Conservation (phyloP, 2,329 filamentous ascomycete genomes). For the Calcarisporium arbuscula region DNA sequence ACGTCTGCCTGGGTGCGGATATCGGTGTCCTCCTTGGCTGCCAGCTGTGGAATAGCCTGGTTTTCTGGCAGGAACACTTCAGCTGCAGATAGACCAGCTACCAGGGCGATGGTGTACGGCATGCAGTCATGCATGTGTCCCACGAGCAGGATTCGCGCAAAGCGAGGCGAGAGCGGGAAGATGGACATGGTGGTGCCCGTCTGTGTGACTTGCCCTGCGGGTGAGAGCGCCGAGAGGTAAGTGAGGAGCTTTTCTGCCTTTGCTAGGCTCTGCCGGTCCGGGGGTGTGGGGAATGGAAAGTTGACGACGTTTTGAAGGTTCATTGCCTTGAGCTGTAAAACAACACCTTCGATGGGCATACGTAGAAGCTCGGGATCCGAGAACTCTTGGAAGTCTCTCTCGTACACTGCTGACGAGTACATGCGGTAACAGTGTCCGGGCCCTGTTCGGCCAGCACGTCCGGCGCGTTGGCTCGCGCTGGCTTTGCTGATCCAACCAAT, state of each 20-base stretch:
- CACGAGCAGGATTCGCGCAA: constrained; percentile 85
- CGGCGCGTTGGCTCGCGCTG: constrained; percentile 83
- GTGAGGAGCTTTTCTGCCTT: constrained; percentile 81
- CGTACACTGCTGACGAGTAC: constrained; percentile 91
- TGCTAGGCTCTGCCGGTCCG: constrained; percentile 66
- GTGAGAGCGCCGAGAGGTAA: constrained; percentile 74
- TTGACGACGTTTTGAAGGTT: constrained; percentile 83
- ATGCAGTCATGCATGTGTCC: constrained; percentile 78
- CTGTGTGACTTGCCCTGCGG: constrained; percentile 67
- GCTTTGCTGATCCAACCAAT: constrained; percentile 97
- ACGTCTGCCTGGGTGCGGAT: constrained; percentile 61
- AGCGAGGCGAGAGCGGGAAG: constrained; percentile 86
- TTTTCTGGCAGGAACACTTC: constrained; percentile 82
- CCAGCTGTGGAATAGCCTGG: constrained; percentile 59
- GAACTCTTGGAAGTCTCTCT: constrained; percentile 80
- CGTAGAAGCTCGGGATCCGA: constrained; percentile 82
- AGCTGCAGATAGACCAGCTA: constrained; percentile 80
- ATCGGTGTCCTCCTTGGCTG: constrained; percentile 39
- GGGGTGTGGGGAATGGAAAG: constrained; percentile 93
- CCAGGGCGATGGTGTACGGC: constrained; percentile 79
- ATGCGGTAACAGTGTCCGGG: constrained; percentile 93
- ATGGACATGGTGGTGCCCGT: constrained; percentile 76
- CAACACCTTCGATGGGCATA: constrained; percentile 87
- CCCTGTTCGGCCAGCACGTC: constrained; percentile 90
- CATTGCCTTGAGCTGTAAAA: constrained; percentile 93